phyloP scores from a whole-genome alignment of 2,329 filamentous ascomycete genomes.

The Exserohilum turcica region DNA sequence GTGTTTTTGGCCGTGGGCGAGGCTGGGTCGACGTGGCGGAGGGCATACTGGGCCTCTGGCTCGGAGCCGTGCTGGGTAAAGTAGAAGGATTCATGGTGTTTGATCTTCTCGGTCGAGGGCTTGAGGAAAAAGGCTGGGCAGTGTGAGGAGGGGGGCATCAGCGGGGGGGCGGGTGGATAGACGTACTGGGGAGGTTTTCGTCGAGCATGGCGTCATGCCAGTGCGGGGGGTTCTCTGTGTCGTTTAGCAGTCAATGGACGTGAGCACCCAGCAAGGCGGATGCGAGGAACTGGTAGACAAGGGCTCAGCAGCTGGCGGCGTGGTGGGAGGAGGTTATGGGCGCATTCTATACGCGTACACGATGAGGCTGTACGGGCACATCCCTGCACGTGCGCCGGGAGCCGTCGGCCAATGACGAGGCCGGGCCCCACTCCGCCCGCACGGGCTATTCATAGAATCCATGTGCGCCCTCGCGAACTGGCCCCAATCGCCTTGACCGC shows the following conservation, averaged over 20 bases:
- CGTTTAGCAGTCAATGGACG: neutral
- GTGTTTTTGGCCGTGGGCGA: constrained; percentile 73
- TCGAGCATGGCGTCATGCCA: constrained; percentile 71
- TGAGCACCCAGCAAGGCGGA: neutral
- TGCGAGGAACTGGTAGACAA: neutral
- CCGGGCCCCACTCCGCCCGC: constrained; percentile 1
- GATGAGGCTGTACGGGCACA: constrained; percentile 13
- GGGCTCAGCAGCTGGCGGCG: neutral
- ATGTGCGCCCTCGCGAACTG: constrained; percentile 6
- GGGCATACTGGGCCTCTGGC: constrained; percentile 76
- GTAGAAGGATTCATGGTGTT: constrained; percentile 60
- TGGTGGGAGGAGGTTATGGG: constrained; percentile 8
- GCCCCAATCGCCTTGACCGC: neutral
- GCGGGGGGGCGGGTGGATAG: neutral
- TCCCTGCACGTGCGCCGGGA: constrained; percentile 17
- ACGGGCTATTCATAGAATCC: constrained; percentile 10
- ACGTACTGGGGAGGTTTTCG: constrained; percentile 81
- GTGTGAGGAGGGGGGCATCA: constrained; percentile 30
- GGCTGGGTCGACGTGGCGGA: constrained; percentile 76
- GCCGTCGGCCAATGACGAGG: constrained; percentile 16
- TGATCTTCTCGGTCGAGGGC: constrained; percentile 54
- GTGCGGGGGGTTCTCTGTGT: neutral
- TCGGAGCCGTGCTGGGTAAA: constrained; percentile 78
- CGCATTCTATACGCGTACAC: constrained; percentile 14
- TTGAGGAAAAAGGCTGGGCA: constrained; percentile 64